Evolutionary conservation across 139 green algal genomes (phyloP).

Genomic region (Chlorella sp.): DNA sequence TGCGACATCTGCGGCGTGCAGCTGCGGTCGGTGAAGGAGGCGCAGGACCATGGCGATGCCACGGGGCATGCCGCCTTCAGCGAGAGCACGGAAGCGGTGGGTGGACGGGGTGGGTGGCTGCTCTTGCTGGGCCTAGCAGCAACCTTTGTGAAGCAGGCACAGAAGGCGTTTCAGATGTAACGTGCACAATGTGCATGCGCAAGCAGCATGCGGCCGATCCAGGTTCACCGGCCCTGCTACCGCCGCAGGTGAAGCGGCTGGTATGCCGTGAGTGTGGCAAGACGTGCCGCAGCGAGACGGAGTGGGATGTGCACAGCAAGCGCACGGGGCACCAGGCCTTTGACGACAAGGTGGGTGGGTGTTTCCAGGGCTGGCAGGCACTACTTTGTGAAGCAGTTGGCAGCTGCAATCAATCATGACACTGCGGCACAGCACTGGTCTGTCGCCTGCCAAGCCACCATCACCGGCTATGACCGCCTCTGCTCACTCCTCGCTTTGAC

Average conservation of each 20-base stretch:
- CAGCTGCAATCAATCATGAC: too few relatives aligned
- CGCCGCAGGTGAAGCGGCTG: conserved; percentile 49
- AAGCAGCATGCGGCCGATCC: neutral
- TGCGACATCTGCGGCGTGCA: conserved; percentile 60
- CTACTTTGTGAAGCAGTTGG: neutral
- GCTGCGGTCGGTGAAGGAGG: conserved; percentile 73
- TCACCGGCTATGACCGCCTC: too few relatives aligned
- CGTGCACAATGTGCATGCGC: neutral
- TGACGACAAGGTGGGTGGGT: conserved; percentile 76
- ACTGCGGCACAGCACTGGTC: too few relatives aligned
- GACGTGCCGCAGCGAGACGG: conserved; percentile 74
- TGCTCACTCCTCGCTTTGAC: too few relatives aligned
- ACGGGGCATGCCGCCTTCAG: conserved; percentile 86
- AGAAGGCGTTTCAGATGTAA: too few relatives aligned
- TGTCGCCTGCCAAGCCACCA: too few relatives aligned
- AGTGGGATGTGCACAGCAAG: conserved; percentile 84
- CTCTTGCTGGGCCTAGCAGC: too few relatives aligned
- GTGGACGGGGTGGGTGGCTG: neutral
- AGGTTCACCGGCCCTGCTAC: too few relatives aligned
- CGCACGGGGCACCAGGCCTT: conserved; percentile 82
- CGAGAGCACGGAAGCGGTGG: conserved; percentile 77
- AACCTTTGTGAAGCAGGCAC: too few relatives aligned
- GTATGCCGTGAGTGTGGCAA: conserved; percentile 86
- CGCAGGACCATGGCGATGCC: conserved; percentile 68
- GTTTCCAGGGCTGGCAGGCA: neutral